These are phyloP conservation scores for Penicillium bovifimosum DNA, from an alignment of 495 filamentous ascomycete genomes.

Conservation along the genomic window DNA sequence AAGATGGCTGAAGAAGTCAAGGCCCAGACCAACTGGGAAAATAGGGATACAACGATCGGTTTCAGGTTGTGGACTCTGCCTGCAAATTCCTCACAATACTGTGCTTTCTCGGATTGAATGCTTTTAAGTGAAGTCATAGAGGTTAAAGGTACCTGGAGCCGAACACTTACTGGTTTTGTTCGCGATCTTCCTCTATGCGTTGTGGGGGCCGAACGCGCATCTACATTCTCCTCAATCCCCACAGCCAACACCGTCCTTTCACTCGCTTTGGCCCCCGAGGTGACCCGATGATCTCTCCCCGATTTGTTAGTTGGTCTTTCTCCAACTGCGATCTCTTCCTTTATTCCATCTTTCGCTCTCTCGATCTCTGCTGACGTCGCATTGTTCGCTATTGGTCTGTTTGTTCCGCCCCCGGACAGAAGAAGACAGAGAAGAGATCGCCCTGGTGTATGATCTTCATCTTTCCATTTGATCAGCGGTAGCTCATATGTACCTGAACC, in stretches of 20 bases:
- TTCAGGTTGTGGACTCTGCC: too few relatives aligned
- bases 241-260: too few relatives aligned
- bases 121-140: too few relatives aligned
- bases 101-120: too few relatives aligned
- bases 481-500: neutral
- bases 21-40: too few relatives aligned
- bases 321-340: neutral
- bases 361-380: neutral
- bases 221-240: constrained; percentile 44
- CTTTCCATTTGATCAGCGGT: neutral
- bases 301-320: neutral
- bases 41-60: too few relatives aligned
- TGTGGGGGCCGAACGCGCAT: neutral
- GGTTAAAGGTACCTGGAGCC: too few relatives aligned
- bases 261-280: constrained; percentile 46
- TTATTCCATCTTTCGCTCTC: neutral
- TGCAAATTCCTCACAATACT: too few relatives aligned
- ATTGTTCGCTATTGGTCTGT: neutral
- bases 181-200: neutral
- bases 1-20: too few relatives aligned
- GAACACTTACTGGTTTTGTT: too few relatives aligned
- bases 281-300: neutral
- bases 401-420: neutral
- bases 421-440: too few relatives aligned
- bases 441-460: neutral